Percentiles rank a stretch among this genome's conserved stretches.
Evolutionary conservation across 306 rosid genomes (phyloP).

Genomic region (Inga leiocalycina): DNA sequence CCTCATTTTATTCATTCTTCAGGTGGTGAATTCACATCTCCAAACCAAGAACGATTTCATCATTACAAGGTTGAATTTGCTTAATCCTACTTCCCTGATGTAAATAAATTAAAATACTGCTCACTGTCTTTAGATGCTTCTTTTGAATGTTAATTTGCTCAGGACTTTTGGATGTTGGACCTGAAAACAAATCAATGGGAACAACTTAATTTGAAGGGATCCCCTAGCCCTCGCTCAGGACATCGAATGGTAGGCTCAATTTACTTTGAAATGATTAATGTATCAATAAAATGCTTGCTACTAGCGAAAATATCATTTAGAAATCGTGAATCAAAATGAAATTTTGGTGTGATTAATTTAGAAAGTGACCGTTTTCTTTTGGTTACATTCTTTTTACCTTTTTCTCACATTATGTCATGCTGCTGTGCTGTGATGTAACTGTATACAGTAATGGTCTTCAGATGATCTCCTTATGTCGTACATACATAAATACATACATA

Average conservation of each 20-base stretch:
- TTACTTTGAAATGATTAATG: conserved; percentile 24
- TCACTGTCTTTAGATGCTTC: conserved; percentile 8
- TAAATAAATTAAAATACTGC: conserved; percentile 15
- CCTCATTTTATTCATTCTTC: conserved; percentile 16
- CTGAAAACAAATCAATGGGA: conserved; percentile 98
- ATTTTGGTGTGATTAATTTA: conserved; percentile 22
- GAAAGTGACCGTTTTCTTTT: conserved; percentile 4
- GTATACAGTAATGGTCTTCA: conserved; percentile 13
- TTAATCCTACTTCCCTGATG: conserved; percentile 9
- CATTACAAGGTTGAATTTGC: conserved; percentile 81
- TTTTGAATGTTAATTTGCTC: conserved; percentile 28
- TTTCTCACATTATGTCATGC: neutral
- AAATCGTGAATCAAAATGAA: conserved; percentile 9
- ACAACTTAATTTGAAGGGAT: conserved; percentile 83
- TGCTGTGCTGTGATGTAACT: conserved; percentile 1
- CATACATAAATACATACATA: neutral
- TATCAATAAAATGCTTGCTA: neutral
- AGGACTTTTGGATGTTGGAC: conserved; percentile 99
- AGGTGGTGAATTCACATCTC: conserved; percentile 99
- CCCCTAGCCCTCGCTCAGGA: conserved; percentile 97
- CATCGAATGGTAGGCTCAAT: conserved; percentile 85
- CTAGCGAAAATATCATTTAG: conserved; percentile 11
- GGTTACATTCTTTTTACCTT: neutral
- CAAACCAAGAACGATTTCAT: conserved; percentile 97
- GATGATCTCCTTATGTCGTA: conserved; percentile 17